Base-by-base conservation (phyloP, 371 early-diverging fungal genomes). In the Circinella umbellata region DNA sequence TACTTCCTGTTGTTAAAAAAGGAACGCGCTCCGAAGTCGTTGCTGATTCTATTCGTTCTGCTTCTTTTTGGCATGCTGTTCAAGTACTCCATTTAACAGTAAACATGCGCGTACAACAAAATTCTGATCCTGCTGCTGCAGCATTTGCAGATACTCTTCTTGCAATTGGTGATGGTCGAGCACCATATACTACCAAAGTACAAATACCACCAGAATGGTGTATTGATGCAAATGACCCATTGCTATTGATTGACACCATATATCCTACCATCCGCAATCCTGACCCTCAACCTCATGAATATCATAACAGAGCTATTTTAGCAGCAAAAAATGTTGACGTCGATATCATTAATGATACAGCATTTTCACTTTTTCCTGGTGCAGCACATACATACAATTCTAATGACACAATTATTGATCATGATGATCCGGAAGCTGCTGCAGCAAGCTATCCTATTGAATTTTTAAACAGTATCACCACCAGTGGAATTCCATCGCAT, bases 101-200 rank as follows among this genome's bases (percentile, higher is more conserved):
- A 27, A 0, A 27, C 27, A 27, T 27, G 27, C 27, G 2, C 2
- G 27, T 27, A 27, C 13, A 20, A 36, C 60, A 27, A 13, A 7
- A 60, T 18, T 13, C 60, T 4, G 60, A 20, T 27, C 60, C 60
- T 60, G 60, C 14, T 27, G 27, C 36, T 38, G 17, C 4, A 14
- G 60, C 60, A 13, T 53, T 53, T 53, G 53, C 53, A 13, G 53
- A 53, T 13, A 53, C 53, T 53, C 53, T 53, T 4, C 60, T 60
- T 17, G 60, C 60, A 15, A 35, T 60, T 60, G 60, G 60, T 60
- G 60, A 60, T 60, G 60, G 60, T 38, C 27, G 38, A 20, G 14
- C 60, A n/a, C 60, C 60, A 60, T 8, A 60, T 60, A 35, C 36
- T 38, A 8, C 1, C 7, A 3, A 20, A 13, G 18, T 60, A 13